Evolutionary conservation across 495 filamentous ascomycete genomes (phyloP), one percentile per base, ranked within the genome.

Genomic region (Platismatia glauca): DNA sequence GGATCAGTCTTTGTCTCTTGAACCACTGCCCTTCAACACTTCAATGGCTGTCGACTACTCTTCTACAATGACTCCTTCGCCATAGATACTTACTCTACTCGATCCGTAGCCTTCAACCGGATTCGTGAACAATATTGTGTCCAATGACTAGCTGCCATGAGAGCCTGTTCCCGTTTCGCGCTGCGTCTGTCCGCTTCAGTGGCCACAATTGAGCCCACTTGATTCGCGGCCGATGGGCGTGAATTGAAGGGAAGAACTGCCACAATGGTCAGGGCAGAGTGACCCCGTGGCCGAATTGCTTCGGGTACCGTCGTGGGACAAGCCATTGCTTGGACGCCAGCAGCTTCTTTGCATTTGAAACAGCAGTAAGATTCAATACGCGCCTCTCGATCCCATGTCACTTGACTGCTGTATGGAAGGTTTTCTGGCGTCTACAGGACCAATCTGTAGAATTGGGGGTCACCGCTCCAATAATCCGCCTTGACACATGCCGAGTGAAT

Each of bases 381-480:
- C 50, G 50, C 29, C 29, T 29, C 29, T 33, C 29, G 15, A 29
- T 53, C 18, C 27, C 50, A 7, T 33, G 29, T 16, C 22, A n/a
- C 29, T 31, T 11, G 50, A 33, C 16, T 29, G 11, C 50, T 53
- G 29, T 53, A 33, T 53, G 50, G 50, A 34, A 41, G 52, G n/a
- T 18, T 13, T 34, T 22, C n/a, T 31, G n/a, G 38, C 31, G 27
- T 35, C 27, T 46, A 20, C n/a, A 41, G 29, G 35, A 43, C 4
- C 12, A 15, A 34, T 29, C 16, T 52, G 22, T 12, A 43, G 15
- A 37, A 4, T 56, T n/a, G 52, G 35, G 35, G 27, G 35, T 56
- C 52, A 22, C 18, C 60, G 33, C 52, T 44, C 60, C 60, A 62
- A 62, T 62, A 37, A 18, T 34, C 55, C 29, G 12, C 37, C 29